Evolutionary conservation across 23 red algal species (phyloP).

Genomic region (Gracilaria caudata): DNA sequence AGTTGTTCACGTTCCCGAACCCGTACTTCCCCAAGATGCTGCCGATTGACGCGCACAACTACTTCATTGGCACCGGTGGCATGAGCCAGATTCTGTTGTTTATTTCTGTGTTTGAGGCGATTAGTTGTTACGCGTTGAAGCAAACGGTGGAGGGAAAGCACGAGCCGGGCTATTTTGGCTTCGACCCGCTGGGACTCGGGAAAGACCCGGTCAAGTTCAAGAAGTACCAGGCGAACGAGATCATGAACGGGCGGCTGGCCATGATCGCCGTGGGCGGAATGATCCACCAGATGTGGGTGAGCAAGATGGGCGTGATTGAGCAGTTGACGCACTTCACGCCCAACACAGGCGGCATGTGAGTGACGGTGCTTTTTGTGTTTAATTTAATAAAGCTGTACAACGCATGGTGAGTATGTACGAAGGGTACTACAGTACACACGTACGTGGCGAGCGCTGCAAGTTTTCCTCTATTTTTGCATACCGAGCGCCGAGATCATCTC

Average conservation of each 20-base stretch:
- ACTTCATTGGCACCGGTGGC: constrained; percentile 85
- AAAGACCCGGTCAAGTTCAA: constrained; percentile 73
- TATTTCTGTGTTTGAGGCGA: constrained; percentile 80
- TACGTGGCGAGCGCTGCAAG: no score
- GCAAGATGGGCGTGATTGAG: constrained; percentile 42
- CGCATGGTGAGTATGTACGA: no score
- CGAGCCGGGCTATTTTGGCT: constrained; percentile 95
- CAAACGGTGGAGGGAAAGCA: constrained; percentile 89
- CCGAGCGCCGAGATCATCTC: no score
- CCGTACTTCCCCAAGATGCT: constrained; percentile 90
- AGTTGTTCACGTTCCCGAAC: constrained; percentile 79
- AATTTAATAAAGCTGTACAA: neutral
- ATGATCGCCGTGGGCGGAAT: constrained; percentile 92
- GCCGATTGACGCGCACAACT: constrained; percentile 88
- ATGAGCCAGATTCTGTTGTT: constrained; percentile 94
- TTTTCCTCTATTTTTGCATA: no score
- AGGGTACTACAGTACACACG: no score
- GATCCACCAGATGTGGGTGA: constrained; percentile 78
- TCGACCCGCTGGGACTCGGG: constrained; percentile 93
- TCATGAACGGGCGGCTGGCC: constrained; percentile 95
- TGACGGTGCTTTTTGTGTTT: neutral
- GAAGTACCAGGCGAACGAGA: constrained; percentile 86
- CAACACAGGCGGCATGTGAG: neutral
- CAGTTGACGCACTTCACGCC: constrained; percentile 58
- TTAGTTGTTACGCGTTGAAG: constrained; percentile 83